Conservation (phyloP, 75 land plant species). For the Ceratopteris richardii region DNA sequence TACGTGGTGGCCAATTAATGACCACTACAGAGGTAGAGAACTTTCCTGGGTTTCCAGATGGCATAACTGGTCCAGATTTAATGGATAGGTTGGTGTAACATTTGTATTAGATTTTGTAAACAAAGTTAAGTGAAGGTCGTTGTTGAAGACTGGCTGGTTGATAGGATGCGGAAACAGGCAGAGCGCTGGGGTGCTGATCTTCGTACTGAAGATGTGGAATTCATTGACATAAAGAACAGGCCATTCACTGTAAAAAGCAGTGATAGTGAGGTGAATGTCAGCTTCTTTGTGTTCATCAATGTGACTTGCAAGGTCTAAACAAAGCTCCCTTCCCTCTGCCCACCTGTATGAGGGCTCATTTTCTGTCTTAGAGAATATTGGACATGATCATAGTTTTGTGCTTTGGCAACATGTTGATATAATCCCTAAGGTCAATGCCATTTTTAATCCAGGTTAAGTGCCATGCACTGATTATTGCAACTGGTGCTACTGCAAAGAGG, state of each 20-base stretch:
- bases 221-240: conserved; percentile 56
- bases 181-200: conserved; percentile 98
- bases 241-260: conserved; percentile 78
- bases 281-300: no score
- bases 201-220: conserved; percentile 86
- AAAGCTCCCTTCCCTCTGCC: no score
- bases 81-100: conserved; percentile 66
- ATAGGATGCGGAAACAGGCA: conserved; percentile 88
- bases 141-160: not conserved
- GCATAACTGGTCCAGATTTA: conserved; percentile 90
- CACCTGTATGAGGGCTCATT: no score
- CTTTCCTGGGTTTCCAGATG: conserved; percentile 97
- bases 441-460: conserved; percentile 67
- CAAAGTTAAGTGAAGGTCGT: no score
- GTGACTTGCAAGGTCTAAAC: no score
- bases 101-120: no score
- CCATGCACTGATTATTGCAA: conserved; percentile 75
- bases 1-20: conserved; percentile 96
- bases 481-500: conserved; percentile 91
- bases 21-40: conserved; percentile 99
- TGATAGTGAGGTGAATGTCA: conserved; percentile 63
- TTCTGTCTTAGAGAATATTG: no score
- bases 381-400: no score
- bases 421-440: no score
- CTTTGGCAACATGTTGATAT: no score